Evolutionary conservation across 257 asterid genomes (phyloP), one percentile per base, ranked within the genome.

Genomic region (Eucommia ulmoides): DNA sequence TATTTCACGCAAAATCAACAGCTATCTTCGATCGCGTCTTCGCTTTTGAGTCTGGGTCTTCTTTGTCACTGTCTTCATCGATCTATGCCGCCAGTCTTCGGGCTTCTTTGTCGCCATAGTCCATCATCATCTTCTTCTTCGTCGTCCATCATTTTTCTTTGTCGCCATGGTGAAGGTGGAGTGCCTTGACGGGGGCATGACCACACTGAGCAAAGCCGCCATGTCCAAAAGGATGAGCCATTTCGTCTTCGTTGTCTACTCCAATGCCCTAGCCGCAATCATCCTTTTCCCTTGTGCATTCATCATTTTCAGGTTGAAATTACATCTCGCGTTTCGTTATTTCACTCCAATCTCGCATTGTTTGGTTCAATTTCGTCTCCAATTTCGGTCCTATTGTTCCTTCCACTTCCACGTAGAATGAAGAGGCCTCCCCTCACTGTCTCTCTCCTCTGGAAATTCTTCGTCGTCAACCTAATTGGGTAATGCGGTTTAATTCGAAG

Each of bases 141-240:
- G n/a, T n/a, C n/a, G n/a, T n/a, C n/a, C n/a, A n/a, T n/a, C n/a
- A n/a, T n/a, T n/a, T n/a, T n/a, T n/a, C n/a, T 63, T 63, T 41
- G 41, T 52, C 4, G 69, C 62, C 26, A 50, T 70, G 65, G 49
- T 66, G 2, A 50, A 51, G 45, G 60, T 23, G 67, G 72, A 74
- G 41, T 54, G 54, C 33, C 26, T 61, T 1, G 52, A 51, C 21
- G 74, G 63, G 1, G 74, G 70, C 2, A 44, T 24, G 24, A 55
- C 44, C 20, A 64, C 67, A 23, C 47, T 67, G 3, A 61, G 64
- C 53, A 71, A 70, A 67, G 78, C 66, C 22, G 82, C 75, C 20
- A 60, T 67, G n/a, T 8, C 64, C 1, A 58, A 58, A 23, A 78
- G 75, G 7, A 45, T 64, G 42, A 64, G 51, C 48, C 53, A 22